A percentile compares a stretch with the other conserved stretches of the same genome.
These are phyloP conservation scores for Clarireedia homoeocarpa DNA, from an alignment of 2,329 filamentous ascomycete genomes.

Conservation along the genomic window DNA sequence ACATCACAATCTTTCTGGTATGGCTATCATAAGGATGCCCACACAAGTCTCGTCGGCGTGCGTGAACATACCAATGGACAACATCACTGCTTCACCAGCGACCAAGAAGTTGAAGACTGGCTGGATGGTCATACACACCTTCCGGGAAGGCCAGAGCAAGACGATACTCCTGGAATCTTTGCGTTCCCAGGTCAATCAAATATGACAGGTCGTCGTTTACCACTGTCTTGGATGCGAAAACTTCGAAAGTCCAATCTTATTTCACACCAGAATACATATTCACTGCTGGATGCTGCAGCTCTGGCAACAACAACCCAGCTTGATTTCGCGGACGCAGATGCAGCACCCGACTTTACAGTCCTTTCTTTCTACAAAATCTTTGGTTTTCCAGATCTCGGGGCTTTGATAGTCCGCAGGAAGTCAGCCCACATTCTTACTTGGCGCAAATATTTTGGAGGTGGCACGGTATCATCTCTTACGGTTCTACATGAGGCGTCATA, in stretches of 20 bases:
- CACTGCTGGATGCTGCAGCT: constrained; percentile 79
- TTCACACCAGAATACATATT: constrained; percentile 40
- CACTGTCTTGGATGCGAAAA: constrained; percentile 56
- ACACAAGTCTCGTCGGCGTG: constrained; percentile 80
- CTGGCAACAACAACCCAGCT: constrained; percentile 69
- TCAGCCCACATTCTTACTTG: constrained; percentile 55
- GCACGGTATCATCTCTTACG: constrained; percentile 84
- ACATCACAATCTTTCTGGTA: constrained; percentile 64
- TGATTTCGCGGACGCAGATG: constrained; percentile 53
- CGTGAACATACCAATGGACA: constrained; percentile 61
- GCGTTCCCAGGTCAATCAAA: constrained; percentile 71
- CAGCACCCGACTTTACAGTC: constrained; percentile 74
- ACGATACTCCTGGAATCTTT: constrained; percentile 44
- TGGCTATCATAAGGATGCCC: constrained; percentile 74
- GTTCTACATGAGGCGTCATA: constrained; percentile 66
- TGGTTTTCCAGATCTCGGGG: constrained; percentile 86
- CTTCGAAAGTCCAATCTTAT: constrained; percentile 33
- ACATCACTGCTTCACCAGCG: constrained; percentile 51
- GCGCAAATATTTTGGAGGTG: constrained; percentile 82
- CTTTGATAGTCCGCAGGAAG: constrained; percentile 68
- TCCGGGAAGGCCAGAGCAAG: constrained; percentile 24
- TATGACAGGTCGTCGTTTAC: constrained; percentile 41
- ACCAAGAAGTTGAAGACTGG: constrained; percentile 59
- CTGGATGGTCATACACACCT: constrained; percentile 32
- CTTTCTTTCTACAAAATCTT: constrained; percentile 95